Base-by-base conservation (phyloP, 176 grass and related monocot species). In the Avena atlantica region DNA sequence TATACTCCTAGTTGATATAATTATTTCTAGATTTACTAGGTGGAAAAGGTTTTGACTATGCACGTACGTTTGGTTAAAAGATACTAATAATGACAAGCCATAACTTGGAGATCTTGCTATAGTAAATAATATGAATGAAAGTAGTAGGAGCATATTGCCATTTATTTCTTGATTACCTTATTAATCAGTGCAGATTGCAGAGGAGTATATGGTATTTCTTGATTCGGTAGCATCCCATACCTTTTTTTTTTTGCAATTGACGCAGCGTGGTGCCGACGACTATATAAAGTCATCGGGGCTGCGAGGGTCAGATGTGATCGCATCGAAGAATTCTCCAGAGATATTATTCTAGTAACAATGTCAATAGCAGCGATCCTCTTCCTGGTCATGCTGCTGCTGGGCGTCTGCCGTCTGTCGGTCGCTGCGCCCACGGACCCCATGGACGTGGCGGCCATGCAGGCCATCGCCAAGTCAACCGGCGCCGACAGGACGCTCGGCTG, bases 371-470 rank as follows among this genome's bases (percentile, higher is more conserved):
- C 37, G 36, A 44, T 44, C 68, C 37, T 44, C 36, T 44, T 44
- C 36, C 68, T 71, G 4, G 68, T 44, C 16, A 44, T 25, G 25
- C 25, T 36, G 17, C 68, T 71, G 68, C 68, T 71, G 1, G 36
- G 8, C 67, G 67, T 20, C 36, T 11, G 8, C 4, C 17, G 17
- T 44, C 17, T 71, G 17, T n/a, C 36, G 9, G 36, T 4, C 3
- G 68, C 36, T 71, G 70, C 19, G 40, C 70, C 37, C 37, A 51
- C 73, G 12, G 72, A 83, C 8, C 0, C 25, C 13, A 12, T 1
- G 3, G 81, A 84, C 21, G 9, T 48, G 21, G 68, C 12, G 37
- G 81, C 81, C 53, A 74, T 84, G 81, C 81, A 74, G 11, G 51
- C 81, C 8, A 25, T 84, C 36, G 69, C 81, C 66, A 57, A 57